A percentile compares a stretch with the other conserved stretches of the same genome.
Evolutionary conservation across 2,329 filamentous ascomycete genomes (phyloP).

Genomic region (Epichloe sibirici): DNA sequence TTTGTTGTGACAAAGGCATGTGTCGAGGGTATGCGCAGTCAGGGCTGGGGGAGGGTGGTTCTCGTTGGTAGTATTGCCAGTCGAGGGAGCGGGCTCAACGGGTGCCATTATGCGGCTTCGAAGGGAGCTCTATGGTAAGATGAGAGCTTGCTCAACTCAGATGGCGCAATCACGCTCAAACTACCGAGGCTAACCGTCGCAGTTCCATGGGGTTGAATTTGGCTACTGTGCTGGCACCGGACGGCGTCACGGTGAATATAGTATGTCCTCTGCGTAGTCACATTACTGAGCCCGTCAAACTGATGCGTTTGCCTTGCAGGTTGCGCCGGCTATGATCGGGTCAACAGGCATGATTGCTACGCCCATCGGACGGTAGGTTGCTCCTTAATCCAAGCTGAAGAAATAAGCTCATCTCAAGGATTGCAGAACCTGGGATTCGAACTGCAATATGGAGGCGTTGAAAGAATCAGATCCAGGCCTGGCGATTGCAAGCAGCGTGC

Average conservation of each 20-base stretch:
- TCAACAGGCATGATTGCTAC: conserved; percentile 8
- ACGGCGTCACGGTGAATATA: conserved; percentile 7
- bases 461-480: conserved; percentile 3
- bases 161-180: background rate
- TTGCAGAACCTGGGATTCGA: conserved; percentile 3
- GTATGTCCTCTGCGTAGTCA: background rate
- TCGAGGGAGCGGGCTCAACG: conserved; percentile 5
- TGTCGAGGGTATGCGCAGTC: conserved; percentile 5
- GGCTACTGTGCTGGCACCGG: conserved; percentile 3
- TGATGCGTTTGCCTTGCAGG: background rate
- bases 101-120: conserved; percentile 7
- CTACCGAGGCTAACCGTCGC: background rate
- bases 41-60: conserved; percentile 6
- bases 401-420: background rate
- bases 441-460: background rate
- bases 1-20: conserved; percentile 7
- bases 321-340: conserved; percentile 7
- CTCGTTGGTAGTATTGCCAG: conserved; percentile 6
- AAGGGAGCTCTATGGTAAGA: conserved; percentile 6
- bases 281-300: background rate
- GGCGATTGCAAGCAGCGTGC: conserved; percentile 5
- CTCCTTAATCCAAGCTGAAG: background rate
- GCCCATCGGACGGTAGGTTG: conserved; percentile 3
- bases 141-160: too few species aligned
- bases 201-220: conserved; percentile 7